These are phyloP conservation scores for Backusella sp. DNA, from an alignment of 192 early-diverging fungal genomes.

Conservation along the genomic window DNA sequence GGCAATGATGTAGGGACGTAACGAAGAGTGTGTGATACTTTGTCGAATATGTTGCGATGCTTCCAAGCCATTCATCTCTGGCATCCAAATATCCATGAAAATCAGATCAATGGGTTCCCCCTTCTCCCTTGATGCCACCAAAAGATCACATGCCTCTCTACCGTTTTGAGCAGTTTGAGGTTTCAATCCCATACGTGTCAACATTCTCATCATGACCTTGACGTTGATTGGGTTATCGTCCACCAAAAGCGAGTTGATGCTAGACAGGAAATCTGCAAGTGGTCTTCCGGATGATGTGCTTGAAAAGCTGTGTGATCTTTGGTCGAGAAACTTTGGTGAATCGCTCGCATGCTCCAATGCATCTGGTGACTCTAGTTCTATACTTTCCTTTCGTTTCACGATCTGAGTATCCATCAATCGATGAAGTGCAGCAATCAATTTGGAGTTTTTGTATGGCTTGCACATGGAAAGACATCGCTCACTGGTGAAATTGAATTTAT, in stretches of 20 bases:
- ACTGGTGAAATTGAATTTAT: neutral
- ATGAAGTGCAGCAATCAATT: neutral
- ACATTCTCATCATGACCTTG: conserved; percentile 56
- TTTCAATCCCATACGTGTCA: conserved; percentile 33
- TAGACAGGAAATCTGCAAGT: neutral
- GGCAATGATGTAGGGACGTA: conserved; percentile 28
- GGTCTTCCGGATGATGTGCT: neutral
- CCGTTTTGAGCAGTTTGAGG: conserved; percentile 29
- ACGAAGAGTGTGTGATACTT: neutral
- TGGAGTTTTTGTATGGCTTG: neutral
- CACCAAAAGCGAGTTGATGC: conserved; percentile 44
- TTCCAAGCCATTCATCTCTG: conserved; percentile 48
- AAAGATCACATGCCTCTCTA: conserved; percentile 21
- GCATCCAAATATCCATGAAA: conserved; percentile 53
- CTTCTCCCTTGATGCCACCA: neutral
- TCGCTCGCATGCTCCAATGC: neutral
- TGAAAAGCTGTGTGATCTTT: neutral
- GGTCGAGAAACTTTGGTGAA: neutral
- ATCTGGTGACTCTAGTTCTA: neutral
- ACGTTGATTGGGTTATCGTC: conserved; percentile 77
- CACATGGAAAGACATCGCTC: neutral
- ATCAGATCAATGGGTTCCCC: conserved; percentile 20
- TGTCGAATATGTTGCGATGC: conserved; percentile 36
- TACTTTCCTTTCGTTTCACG: neutral
- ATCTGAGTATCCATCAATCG: neutral